Base-by-base conservation (phyloP, 108 stramenopile genomes). In the Cyclostephanos tholiformis region DNA sequence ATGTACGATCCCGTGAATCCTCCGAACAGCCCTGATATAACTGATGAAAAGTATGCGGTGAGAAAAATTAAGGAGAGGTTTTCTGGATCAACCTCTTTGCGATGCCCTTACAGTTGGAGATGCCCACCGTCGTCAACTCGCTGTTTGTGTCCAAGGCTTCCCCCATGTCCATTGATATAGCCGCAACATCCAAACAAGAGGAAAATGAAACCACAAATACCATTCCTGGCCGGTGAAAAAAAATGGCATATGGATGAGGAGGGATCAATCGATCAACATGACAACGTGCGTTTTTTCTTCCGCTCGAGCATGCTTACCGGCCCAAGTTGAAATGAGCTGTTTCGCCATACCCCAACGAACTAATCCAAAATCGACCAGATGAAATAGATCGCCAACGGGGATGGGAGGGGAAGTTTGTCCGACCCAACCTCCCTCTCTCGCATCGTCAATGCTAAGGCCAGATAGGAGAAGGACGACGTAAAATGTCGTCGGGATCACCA, bases 141-240 rank as follows among this genome's bases (percentile, higher is more conserved):
- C 84, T 79, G 71, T 99, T 94, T 13, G 89, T 93, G 73, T 99
- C 97, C 44, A 99, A 80, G 0, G 97, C 89, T 75, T 88, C 79
- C 32, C 97, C 97, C 93, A 89, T 94, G 48, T 94, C 91, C 85
- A 94, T 91, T 11, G 70, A 50, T 63, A 94, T 94, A 14, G 93
- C 98, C 4, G 98, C 97, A 6, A 99, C 94, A 75, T 99, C 98
- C 22, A 99, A 72, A 64, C 96, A 97, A 36, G 93, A 94, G 23
- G 93, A 89, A 82, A 99, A 99, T 2, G 95, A 95, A n/a, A 99
- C 98, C 3, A 99, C 98, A 74, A 98, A 95, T 39, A 93, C 95
- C 98, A 99, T 97, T 12, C 95, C 78, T 79, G 39, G 32, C 12
- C 23, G 13, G 27, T 25, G 29, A 48, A 20, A 22, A 59, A 6